Conservation (phyloP, 352 stramenopile species). For the Saprolegnia parasitica region DNA sequence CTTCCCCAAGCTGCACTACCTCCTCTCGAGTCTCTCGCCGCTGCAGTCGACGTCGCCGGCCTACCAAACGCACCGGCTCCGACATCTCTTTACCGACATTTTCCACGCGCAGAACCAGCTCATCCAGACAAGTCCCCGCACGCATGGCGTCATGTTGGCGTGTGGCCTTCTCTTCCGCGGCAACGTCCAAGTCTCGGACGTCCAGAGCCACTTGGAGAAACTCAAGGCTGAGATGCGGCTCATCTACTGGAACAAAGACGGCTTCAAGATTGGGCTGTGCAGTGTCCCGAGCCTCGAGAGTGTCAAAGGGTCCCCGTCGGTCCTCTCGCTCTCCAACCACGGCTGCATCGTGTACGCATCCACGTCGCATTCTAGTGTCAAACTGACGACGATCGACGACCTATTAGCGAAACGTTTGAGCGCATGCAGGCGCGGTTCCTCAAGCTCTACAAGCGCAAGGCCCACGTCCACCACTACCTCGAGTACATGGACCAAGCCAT, state of each 20-base stretch:
- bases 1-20: slow-evolving; percentile 98
- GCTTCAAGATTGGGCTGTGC: slow-evolving; percentile 86
- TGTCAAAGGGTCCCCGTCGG: slow-evolving; percentile 34
- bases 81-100: slow-evolving; percentile 63
- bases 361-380: neutral
- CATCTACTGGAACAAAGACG: slow-evolving; percentile 88
- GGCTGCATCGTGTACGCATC: slow-evolving; percentile 65
- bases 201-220: slow-evolving; percentile 84
- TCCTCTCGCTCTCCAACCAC: slow-evolving; percentile 84
- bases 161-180: slow-evolving; percentile 82
- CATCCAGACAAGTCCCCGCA: slow-evolving; percentile 59
- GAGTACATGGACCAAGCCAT: slow-evolving; percentile 65
- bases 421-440: slow-evolving; percentile 64
- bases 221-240: slow-evolving; percentile 79
- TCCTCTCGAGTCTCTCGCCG: slow-evolving; percentile 85
- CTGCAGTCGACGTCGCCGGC: slow-evolving; percentile 45
- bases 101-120: slow-evolving; percentile 75
- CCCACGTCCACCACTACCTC: slow-evolving; percentile 86
- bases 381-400: neutral
- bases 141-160: slow-evolving; percentile 68
- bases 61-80: slow-evolving; percentile 45
- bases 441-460: slow-evolving; percentile 71
- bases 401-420: slow-evolving; percentile 66
- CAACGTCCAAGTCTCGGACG: slow-evolving; percentile 80
- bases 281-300: slow-evolving; percentile 55